A percentile compares a stretch with the other conserved stretches of the same genome.
These are phyloP conservation scores for Teratosphaeria destructans DNA, from an alignment of 2,329 filamentous ascomycete genomes.

Conservation along the genomic window DNA sequence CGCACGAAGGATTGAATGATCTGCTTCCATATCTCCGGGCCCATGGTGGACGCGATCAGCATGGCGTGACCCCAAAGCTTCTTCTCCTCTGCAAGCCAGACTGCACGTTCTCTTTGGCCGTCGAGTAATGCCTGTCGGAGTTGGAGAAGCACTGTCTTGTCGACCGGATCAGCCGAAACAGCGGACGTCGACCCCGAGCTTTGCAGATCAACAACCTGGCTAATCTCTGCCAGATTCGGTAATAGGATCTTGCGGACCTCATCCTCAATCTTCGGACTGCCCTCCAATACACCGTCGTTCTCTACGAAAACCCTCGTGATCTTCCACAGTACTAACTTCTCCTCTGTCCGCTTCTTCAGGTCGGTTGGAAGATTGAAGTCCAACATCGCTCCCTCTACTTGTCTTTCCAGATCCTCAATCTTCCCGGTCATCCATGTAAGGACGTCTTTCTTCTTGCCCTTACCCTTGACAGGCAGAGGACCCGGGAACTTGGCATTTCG, in stretches of 20 bases:
- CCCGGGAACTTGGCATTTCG: conserved; percentile 76
- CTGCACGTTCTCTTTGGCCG: conserved; percentile 81
- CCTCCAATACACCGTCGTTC: conserved; percentile 72
- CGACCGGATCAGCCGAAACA: conserved; percentile 51
- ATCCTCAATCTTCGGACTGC: conserved; percentile 53
- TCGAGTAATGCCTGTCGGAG: conserved; percentile 63
- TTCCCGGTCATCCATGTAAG: conserved; percentile 67
- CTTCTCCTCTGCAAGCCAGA: conserved; percentile 88
- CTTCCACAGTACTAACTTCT: conserved; percentile 80
- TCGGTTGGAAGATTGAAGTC: conserved; percentile 44
- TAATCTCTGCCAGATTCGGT: conserved; percentile 39
- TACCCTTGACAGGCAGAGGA: conserved; percentile 76
- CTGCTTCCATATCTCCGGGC: conserved; percentile 70
- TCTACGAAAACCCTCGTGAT: conserved; percentile 73
- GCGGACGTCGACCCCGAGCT: conserved; percentile 21
- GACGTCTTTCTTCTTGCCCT: conserved; percentile 93
- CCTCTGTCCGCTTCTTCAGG: conserved; percentile 61
- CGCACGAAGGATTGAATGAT: conserved; percentile 92
- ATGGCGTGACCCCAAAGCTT: conserved; percentile 94
- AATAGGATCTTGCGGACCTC: conserved; percentile 66
- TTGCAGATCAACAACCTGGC: conserved; percentile 27
- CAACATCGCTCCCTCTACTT: conserved; percentile 35
- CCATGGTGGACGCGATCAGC: conserved; percentile 73
- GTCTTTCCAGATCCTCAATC: conserved; percentile 61
- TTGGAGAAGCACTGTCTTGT: conserved; percentile 58